Evolutionary conservation across 495 filamentous ascomycete genomes (phyloP), one percentile per base, ranked within the genome.

Genomic region (Penicillium argentinense): DNA sequence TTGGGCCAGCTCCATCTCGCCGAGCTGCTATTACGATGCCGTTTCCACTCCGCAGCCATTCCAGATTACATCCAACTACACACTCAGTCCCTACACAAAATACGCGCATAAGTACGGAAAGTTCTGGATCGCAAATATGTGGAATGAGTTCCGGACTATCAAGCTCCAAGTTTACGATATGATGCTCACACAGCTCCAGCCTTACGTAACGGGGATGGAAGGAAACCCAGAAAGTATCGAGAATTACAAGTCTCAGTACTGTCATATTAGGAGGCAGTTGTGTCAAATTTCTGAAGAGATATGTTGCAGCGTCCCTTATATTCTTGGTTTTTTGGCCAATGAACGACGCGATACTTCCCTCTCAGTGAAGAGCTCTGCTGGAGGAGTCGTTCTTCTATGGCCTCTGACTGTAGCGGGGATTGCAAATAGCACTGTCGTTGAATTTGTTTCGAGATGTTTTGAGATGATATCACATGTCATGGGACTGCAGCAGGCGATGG

Each of bases 221-320:
- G n/a, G n/a, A n/a, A n/a, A n/a, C n/a, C n/a, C n/a, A n/a, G n/a
- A n/a, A n/a, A n/a, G n/a, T n/a, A n/a, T 3, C 13, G 16, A 42
- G 39, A 9, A 5, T 19, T 12, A 22, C 28, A 8, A 16, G 22
- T 9, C 16, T 3, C 12, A 42, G 28, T 42, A 23, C 13, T 25
- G 7, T 3, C 13, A 17, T 2, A 18, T 13, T 17, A 22, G 39
- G 12, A 26, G 23, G 5, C 29, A 18, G 11, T 14, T 45, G 17
- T 12, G 28, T 0, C 18, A 17, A 9, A 7, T 37, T 17, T 16
- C 30, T 9, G 19, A 45, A 34, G 29, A 36, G 2, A 26, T 45
- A 11, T 45, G 42, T 22, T 36, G 22, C 32, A 45, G 42, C 18
- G 30, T 25, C 4, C 42, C 42, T 21, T 27, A 45, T 18, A 37